A percentile compares a stretch with the other conserved stretches of the same genome.
Evolutionary conservation across 2,329 filamentous ascomycete genomes (phyloP).

Genomic region (Fusarium multiceps): DNA sequence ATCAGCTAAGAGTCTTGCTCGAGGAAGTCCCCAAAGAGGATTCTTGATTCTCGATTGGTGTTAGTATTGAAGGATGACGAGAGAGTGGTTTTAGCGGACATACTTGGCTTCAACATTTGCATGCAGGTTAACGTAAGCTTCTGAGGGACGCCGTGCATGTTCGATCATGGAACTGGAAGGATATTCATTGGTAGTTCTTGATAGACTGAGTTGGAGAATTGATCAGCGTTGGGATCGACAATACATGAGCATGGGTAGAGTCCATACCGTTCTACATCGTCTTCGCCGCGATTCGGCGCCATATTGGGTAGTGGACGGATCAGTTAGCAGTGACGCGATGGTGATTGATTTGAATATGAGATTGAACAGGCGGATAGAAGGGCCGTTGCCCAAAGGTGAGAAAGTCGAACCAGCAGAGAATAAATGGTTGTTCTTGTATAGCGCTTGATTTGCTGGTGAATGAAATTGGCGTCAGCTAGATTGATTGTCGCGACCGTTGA

Average conservation of each 20-base stretch:
- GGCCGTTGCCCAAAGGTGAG: slow-evolving; percentile 11
- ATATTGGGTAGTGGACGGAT: slow-evolving; percentile 24
- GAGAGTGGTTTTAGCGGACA: slow-evolving; percentile 25
- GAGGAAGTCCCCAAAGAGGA: slow-evolving; percentile 64
- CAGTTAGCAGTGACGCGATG: slow-evolving; percentile 3
- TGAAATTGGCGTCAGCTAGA: not conserved
- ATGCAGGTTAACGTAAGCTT: slow-evolving; percentile 57
- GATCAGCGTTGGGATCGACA: slow-evolving; percentile 28
- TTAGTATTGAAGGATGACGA: slow-evolving; percentile 22
- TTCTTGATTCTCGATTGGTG: slow-evolving; percentile 54
- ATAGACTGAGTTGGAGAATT: slow-evolving; percentile 21
- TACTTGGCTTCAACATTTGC: slow-evolving; percentile 61
- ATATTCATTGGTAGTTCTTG: slow-evolving; percentile 44
- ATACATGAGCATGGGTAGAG: not conserved
- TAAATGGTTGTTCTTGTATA: not conserved
- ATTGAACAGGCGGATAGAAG: not conserved
- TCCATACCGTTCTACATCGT: slow-evolving; percentile 46
- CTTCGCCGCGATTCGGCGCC: slow-evolving; percentile 41
- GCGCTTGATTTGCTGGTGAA: not conserved
- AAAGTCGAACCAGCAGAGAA: not conserved
- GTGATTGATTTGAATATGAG: not conserved
- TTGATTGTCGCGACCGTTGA: slow-evolving; percentile 17
- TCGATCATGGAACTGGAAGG: slow-evolving; percentile 51
- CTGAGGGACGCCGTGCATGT: slow-evolving; percentile 49
- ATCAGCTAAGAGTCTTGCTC: slow-evolving; percentile 62